A percentile compares a stretch with the other conserved stretches of the same genome.
Evolutionary conservation across 768 basidiomycete species (phyloP).

Genomic region (Xerocomellus intermedius): DNA sequence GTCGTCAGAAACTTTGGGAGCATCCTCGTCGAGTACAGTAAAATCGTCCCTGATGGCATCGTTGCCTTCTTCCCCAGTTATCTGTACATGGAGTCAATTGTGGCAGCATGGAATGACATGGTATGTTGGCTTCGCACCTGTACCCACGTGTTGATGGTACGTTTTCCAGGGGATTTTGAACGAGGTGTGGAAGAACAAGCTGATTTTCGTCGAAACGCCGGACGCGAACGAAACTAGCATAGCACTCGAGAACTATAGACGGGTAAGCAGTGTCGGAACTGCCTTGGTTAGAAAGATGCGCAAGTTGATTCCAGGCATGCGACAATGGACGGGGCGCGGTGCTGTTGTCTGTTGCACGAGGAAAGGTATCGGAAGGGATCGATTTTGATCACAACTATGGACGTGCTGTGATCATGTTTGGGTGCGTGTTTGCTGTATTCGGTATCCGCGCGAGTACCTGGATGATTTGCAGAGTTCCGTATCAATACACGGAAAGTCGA

Average conservation of each 20-base stretch:
- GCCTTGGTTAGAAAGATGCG: background rate
- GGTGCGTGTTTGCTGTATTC: conserved; percentile 47
- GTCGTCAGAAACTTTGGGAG: conserved; percentile 99
- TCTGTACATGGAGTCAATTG: conserved; percentile 99
- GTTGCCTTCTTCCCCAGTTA: conserved; percentile 99
- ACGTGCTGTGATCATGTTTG: conserved; percentile 99
- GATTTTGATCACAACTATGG: conserved; percentile 99
- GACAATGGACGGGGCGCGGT: conserved; percentile 98
- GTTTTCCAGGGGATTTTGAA: conserved; percentile 85
- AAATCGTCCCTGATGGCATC: conserved; percentile 96
- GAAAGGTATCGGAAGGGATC: conserved; percentile 99
- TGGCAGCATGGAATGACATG: conserved; percentile 99
- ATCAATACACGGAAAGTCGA: conserved; percentile 97
- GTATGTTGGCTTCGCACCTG: conserved; percentile 44
- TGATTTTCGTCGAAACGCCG: conserved; percentile 98
- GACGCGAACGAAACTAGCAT: conserved; percentile 99
- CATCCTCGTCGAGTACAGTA: conserved; percentile 96
- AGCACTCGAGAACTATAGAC: conserved; percentile 93
- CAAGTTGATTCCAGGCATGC: conserved; percentile 64
- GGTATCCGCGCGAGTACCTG: background rate
- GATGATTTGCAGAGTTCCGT: conserved; percentile 65
- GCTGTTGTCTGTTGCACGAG: conserved; percentile 93
- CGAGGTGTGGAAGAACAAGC: conserved; percentile 99
- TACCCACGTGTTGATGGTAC: background rate
- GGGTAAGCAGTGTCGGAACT: conserved; percentile 48